A percentile compares a stretch with the other conserved stretches of the same genome.
These are phyloP conservation scores for Spiraea crenata DNA, from an alignment of 331 rosid genomes.

Conservation along the genomic window DNA sequence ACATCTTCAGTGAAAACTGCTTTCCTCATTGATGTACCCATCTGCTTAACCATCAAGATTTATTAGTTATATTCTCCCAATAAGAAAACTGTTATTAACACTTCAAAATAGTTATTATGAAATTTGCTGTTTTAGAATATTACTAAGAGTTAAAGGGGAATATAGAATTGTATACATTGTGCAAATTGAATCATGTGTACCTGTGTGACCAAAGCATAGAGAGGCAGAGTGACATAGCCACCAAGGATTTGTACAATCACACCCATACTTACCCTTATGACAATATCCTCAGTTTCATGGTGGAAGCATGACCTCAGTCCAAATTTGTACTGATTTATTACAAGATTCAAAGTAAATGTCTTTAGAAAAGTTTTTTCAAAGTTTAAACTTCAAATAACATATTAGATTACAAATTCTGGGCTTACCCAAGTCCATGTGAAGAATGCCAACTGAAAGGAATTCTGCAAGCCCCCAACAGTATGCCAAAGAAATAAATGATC, in stretches of 20 bases:
- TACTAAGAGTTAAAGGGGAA: no score
- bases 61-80: no score
- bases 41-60: conserved; percentile 25
- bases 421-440: conserved; percentile 59
- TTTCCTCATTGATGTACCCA: conserved; percentile 55
- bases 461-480: conserved; percentile 33
- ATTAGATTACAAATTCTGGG: neutral
- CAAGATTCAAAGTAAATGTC: neutral
- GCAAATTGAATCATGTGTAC: conserved; percentile 9
- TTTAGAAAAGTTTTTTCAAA: neutral
- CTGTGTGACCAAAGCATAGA: conserved; percentile 59
- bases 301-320: conserved; percentile 64
- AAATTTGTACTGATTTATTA: conserved; percentile 36
- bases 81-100: no score
- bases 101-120: no score
- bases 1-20: conserved; percentile 48
- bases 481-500: neutral
- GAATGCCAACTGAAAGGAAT: conserved; percentile 56
- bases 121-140: no score
- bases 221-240: conserved; percentile 66
- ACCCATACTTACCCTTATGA: conserved; percentile 41
- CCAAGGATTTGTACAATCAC: conserved; percentile 43
- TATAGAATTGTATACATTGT: no score
- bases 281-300: conserved; percentile 38
- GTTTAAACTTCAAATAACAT: neutral